A percentile compares a stretch with the other conserved stretches of the same genome.
These are phyloP conservation scores for Xylariaceae sp. DNA, from an alignment of 2,329 filamentous ascomycete species.

Conservation along the genomic window DNA sequence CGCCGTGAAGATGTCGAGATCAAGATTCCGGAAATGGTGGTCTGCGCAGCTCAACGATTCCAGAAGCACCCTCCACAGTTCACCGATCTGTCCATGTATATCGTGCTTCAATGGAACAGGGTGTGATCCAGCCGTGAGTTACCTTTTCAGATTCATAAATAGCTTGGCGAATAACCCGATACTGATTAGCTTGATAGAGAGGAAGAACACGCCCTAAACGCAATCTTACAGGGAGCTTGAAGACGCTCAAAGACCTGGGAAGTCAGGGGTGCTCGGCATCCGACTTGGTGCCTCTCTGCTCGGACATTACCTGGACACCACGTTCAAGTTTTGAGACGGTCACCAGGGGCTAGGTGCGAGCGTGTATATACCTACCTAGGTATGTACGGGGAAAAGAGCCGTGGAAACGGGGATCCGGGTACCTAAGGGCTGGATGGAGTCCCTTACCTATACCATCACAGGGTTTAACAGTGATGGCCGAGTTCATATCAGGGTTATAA, in stretches of 20 bases:
- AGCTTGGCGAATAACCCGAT: not conserved
- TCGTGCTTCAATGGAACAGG: constrained; percentile 29
- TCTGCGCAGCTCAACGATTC: constrained; percentile 24
- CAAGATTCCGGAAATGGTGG: constrained; percentile 27
- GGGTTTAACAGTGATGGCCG: too few relatives aligned
- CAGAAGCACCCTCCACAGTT: constrained; percentile 13
- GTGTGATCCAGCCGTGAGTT: constrained; percentile 19
- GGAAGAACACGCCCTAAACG: constrained; percentile 7
- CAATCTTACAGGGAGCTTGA: not conserved
- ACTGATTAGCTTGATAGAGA: constrained; percentile 14
- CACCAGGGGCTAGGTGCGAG: too few relatives aligned
- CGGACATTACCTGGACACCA: constrained; percentile 12
- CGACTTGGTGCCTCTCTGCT: constrained; percentile 27
- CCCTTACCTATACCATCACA: too few relatives aligned
- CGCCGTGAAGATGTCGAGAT: constrained; percentile 19
- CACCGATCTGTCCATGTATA: constrained; percentile 28
- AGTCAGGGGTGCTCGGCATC: constrained; percentile 28
- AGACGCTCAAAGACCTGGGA: constrained; percentile 4
- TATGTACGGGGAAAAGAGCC: too few relatives aligned
- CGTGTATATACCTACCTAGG: too few relatives aligned
- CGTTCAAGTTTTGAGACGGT: constrained; percentile 19
- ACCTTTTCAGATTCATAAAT: constrained; percentile 2
- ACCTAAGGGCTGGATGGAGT: too few relatives aligned
- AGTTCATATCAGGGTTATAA: not conserved
- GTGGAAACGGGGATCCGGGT: too few relatives aligned